These are phyloP conservation scores for Torulaspora maleeae DNA, from an alignment of 805 yeast genomes.

Conservation along the genomic window DNA sequence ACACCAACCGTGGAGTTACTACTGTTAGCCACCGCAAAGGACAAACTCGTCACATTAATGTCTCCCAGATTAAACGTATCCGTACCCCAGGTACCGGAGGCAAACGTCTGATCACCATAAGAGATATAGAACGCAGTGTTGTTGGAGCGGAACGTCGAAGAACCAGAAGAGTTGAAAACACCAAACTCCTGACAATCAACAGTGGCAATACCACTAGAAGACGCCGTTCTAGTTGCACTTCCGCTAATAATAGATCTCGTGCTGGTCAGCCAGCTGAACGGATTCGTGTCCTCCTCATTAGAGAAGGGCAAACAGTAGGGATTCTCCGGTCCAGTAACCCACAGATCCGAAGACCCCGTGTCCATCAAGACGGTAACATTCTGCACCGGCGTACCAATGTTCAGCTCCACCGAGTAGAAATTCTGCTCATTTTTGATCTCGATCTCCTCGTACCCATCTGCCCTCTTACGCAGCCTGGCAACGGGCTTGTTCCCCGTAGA, in stretches of 20 bases:
- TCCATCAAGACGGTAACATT: constrained; percentile 50
- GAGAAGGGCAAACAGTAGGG: constrained; percentile 39
- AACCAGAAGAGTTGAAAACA: constrained; percentile 23
- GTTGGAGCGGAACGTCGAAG: constrained; percentile 27
- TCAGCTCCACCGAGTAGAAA: constrained; percentile 42
- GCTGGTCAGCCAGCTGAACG: constrained; percentile 25
- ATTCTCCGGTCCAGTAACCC: constrained; percentile 46
- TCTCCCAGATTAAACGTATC: constrained; percentile 58
- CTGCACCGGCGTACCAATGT: constrained; percentile 52
- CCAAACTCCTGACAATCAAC: constrained; percentile 41
- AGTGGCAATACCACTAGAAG: constrained; percentile 21
- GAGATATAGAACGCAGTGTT: constrained; percentile 41
- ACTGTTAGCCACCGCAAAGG: constrained; percentile 69
- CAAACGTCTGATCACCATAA: constrained; percentile 51
- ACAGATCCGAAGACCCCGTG: constrained; percentile 67
- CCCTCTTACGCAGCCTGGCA: constrained; percentile 14
- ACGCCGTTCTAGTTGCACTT: constrained; percentile 4
- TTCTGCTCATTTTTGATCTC: constrained; percentile 37
- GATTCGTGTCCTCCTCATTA: constrained; percentile 5
- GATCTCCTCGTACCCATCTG: constrained; percentile 11
- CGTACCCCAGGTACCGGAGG: constrained; percentile 42
- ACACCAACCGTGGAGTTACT: constrained; percentile 66
- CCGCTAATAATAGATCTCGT: constrained; percentile 13
- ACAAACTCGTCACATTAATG: constrained; percentile 44
- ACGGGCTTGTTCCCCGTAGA: constrained; percentile 6